A percentile compares a stretch with the other conserved stretches of the same genome.
Evolutionary conservation across 75 land plant species (phyloP).

Genomic region (Pseudotsuga menziesii): DNA sequence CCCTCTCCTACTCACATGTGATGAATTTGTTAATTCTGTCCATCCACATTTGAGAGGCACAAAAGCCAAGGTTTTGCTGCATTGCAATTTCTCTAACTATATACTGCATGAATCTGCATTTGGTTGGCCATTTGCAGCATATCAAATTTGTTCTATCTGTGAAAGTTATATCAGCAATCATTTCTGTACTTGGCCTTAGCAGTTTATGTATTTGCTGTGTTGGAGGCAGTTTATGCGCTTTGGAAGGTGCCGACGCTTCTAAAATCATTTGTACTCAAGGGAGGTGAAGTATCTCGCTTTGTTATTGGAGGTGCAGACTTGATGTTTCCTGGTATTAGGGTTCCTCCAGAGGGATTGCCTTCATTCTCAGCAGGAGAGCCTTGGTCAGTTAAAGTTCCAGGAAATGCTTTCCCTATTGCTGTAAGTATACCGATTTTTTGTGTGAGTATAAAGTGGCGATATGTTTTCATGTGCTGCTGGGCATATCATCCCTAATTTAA

Average conservation of each 20-base stretch:
- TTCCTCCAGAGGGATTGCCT: conserved; percentile 70
- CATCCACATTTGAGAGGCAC: background rate
- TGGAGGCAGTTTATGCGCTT: conserved; percentile 70
- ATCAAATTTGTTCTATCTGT: too few species aligned
- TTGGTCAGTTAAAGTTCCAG: conserved; percentile 86
- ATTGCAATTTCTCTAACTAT: background rate
- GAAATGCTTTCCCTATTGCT: conserved; percentile 86
- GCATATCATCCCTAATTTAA: background rate
- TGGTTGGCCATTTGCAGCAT: too few species aligned
- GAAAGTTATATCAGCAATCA: too few species aligned
- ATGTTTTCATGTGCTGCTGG: background rate
- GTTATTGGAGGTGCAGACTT: conserved; percentile 88
- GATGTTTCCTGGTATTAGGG: conserved; percentile 86
- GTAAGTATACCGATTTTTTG: conserved; percentile 34
- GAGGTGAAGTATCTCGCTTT: conserved; percentile 78
- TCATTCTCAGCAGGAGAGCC: conserved; percentile 68
- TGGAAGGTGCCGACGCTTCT: conserved; percentile 81
- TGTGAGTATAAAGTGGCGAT: too few species aligned
- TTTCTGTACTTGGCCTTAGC: background rate
- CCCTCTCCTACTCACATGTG: background rate
- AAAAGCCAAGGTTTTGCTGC: background rate
- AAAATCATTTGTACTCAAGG: conserved; percentile 76
- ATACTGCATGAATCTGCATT: too few species aligned
- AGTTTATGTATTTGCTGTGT: conserved; percentile 9
- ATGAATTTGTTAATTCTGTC: background rate